phyloP scores from a whole-genome alignment of 2,329 filamentous ascomycete species.

The Lasiodiplodia gonubiensis region DNA sequence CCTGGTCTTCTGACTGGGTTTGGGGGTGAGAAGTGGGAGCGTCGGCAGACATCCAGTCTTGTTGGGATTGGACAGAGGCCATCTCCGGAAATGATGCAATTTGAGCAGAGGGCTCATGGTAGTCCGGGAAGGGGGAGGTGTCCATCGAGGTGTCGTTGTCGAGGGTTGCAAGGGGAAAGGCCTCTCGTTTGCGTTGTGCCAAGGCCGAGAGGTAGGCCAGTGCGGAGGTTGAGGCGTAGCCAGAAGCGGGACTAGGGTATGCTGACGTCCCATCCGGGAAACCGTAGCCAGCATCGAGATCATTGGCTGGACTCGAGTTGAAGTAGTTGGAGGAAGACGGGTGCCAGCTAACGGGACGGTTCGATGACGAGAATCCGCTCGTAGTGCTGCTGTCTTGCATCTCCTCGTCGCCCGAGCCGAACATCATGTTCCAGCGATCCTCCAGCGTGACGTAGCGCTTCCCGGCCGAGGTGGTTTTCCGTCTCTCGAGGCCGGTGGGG shows the following conservation, averaged over 20 bases:
- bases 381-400: slow-evolving; percentile 11
- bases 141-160: slow-evolving; percentile 19
- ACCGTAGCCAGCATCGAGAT: slow-evolving; percentile 19
- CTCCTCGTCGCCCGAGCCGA: slow-evolving; percentile 37
- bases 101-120: slow-evolving; percentile 4
- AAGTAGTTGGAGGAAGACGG: slow-evolving; percentile 62
- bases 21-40: slow-evolving; percentile 23
- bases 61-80: neutral
- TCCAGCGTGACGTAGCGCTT: slow-evolving; percentile 48
- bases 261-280: slow-evolving; percentile 26
- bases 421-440: slow-evolving; percentile 51
- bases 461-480: slow-evolving; percentile 44
- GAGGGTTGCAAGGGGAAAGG: slow-evolving; percentile 20
- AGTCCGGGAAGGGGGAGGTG: slow-evolving; percentile 19
- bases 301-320: slow-evolving; percentile 26
- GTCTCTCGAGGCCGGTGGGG: slow-evolving; percentile 43
- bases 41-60: neutral
- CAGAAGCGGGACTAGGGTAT: slow-evolving; percentile 24
- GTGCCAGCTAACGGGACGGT: slow-evolving; percentile 77
- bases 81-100: slow-evolving; percentile 11
- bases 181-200: slow-evolving; percentile 24
- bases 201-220: slow-evolving; percentile 26
- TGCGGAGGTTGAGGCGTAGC: slow-evolving; percentile 25
- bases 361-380: slow-evolving; percentile 19
- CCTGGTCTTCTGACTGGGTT: slow-evolving; percentile 49